These are phyloP conservation scores for Quercus gilva DNA, from an alignment of 306 rosid genomes.

Conservation along the genomic window DNA sequence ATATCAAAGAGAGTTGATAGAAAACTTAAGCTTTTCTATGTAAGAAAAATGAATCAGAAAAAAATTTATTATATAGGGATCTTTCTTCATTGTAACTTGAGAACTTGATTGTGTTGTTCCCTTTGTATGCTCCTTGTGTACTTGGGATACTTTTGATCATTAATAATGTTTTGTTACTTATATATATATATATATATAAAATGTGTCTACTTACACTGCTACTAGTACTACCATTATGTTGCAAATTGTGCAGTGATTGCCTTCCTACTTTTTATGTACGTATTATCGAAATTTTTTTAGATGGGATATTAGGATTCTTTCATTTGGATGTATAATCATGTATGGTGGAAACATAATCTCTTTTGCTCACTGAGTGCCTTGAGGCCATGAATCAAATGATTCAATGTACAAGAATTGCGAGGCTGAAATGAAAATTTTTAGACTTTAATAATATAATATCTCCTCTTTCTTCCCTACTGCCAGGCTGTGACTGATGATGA, in stretches of 20 bases:
- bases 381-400: background rate
- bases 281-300: background rate
- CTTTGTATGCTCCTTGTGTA: too few species aligned
- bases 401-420: background rate
- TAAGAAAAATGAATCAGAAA: background rate
- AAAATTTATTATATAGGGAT: background rate
- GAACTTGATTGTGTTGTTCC: too few species aligned
- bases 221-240: background rate
- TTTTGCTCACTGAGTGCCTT: background rate
- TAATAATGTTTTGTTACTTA: too few species aligned
- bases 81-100: too few species aligned
- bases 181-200: too few species aligned
- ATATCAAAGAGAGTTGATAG: background rate
- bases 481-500: constrained; percentile 42
- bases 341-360: too few species aligned
- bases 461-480: background rate
- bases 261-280: background rate
- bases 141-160: too few species aligned
- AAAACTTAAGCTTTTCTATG: background rate
- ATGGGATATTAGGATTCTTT: background rate
- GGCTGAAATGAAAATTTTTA: background rate
- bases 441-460: background rate
- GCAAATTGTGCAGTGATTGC: background rate
- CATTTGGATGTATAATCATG: background rate
- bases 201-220: too few species aligned